Percentiles rank a stretch among this genome's conserved stretches.
Evolutionary conservation across 306 rosid genomes (phyloP).

Genomic region (Sicyos edulis): DNA sequence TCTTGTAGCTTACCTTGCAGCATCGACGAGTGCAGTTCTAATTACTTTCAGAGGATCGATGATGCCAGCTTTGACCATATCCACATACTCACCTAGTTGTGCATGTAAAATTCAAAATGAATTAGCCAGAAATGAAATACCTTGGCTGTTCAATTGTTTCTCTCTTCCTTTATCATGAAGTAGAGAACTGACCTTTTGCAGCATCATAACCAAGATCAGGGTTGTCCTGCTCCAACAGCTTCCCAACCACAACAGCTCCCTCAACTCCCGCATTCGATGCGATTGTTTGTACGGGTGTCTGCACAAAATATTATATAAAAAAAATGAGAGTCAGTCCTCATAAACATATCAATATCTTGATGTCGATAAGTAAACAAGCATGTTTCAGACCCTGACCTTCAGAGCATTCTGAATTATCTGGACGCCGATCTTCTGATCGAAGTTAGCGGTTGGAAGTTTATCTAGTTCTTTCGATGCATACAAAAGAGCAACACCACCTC

Average conservation of each 20-base stretch:
- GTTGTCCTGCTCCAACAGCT: slow-evolving; percentile 73
- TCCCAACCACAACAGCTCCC: slow-evolving; percentile 96
- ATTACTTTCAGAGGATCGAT: slow-evolving; percentile 95
- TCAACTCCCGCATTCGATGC: slow-evolving; percentile 96
- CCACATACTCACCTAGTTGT: slow-evolving; percentile 79
- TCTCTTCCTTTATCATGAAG: background rate
- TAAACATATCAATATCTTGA: background rate
- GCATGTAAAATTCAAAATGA: background rate
- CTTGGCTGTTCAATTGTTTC: background rate
- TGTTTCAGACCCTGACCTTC: slow-evolving; percentile 36
- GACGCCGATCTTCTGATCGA: slow-evolving; percentile 90
- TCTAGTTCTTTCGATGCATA: slow-evolving; percentile 86
- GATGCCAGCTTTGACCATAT: slow-evolving; percentile 84
- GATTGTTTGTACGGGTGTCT: slow-evolving; percentile 91
- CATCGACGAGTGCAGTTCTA: slow-evolving; percentile 90
- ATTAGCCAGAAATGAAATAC: background rate
- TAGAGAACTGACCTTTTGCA: slow-evolving; percentile 69
- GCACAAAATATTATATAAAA: slow-evolving; percentile 23
- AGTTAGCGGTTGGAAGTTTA: slow-evolving; percentile 74
- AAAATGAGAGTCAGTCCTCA: background rate
- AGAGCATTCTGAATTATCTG: slow-evolving; percentile 93
- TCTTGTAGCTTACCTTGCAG: slow-evolving; percentile 57
- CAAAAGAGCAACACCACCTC: slow-evolving; percentile 96
- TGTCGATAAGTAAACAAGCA: background rate
- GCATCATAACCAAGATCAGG: slow-evolving; percentile 94